Percentiles rank a stretch among this genome's conserved stretches.
Evolutionary conservation across 306 rosid genomes (phyloP).

Genomic region (Cucumis sativus): DNA sequence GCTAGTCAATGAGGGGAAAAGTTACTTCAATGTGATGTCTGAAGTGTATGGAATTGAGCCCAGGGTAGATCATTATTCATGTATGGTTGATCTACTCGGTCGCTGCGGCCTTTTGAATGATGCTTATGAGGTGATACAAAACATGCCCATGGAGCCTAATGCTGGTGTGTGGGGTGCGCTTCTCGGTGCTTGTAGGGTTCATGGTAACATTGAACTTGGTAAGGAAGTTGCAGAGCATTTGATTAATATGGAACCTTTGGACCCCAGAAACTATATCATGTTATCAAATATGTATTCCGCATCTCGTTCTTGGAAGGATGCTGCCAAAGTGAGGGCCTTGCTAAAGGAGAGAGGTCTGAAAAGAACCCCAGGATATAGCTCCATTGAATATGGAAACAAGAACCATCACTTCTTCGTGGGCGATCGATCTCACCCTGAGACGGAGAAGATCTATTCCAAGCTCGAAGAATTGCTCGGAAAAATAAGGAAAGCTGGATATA

Average conservation of each 20-base stretch:
- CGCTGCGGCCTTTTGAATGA: conserved; percentile 46
- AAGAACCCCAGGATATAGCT: conserved; percentile 50
- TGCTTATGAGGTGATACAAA: conserved; percentile 42
- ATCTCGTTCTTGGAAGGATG: conserved; percentile 55
- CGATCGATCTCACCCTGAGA: conserved; percentile 49
- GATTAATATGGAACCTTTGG: conserved; percentile 42
- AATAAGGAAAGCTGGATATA: conserved; percentile 44
- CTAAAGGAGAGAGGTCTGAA: conserved; percentile 45
- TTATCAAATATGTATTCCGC: conserved; percentile 57
- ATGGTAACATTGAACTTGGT: conserved; percentile 43
- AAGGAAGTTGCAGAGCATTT: conserved; percentile 54
- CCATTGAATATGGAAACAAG: conserved; percentile 44
- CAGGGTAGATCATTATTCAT: conserved; percentile 62
- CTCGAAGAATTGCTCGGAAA: conserved; percentile 40
- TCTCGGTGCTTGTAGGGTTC: conserved; percentile 60
- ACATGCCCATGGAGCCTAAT: conserved; percentile 61
- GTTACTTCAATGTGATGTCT: conserved; percentile 45
- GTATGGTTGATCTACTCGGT: conserved; percentile 84
- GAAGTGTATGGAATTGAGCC: conserved; percentile 41
- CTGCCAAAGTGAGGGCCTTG: conserved; percentile 47
- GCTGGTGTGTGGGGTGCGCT: conserved; percentile 79
- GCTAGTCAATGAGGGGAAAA: conserved; percentile 45
- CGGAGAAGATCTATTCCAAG: conserved; percentile 42
- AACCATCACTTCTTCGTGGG: conserved; percentile 43
- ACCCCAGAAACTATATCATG: conserved; percentile 61